Conservation (phyloP, 441 rosid species). For the Euphorbia celastroides region DNA sequence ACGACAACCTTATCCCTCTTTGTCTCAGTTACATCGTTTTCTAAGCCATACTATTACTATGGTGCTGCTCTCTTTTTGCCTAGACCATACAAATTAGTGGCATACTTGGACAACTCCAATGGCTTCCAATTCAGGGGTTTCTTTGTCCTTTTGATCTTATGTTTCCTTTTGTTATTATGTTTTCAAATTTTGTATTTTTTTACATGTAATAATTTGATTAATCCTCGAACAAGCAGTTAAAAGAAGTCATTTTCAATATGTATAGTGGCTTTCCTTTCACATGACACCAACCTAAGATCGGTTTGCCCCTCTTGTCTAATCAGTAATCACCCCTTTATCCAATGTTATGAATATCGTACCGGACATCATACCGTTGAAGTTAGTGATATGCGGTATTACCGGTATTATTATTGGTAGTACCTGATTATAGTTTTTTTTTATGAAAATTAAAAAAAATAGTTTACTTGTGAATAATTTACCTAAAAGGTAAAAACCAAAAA, state of each 20-base stretch:
- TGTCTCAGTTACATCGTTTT: slow-evolving; percentile 11
- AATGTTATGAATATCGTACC: too few species aligned
- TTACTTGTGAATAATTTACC: too few species aligned
- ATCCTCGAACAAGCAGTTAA: slow-evolving; percentile 20
- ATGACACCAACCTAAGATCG: neutral
- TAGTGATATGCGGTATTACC: too few species aligned
- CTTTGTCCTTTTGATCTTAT: slow-evolving; percentile 3
- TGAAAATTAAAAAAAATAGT: too few species aligned
- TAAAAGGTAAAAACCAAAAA: too few species aligned
- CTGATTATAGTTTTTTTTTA: too few species aligned
- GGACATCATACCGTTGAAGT: too few species aligned
- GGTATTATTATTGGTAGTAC: too few species aligned
- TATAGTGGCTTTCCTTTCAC: neutral
- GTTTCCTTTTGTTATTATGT: slow-evolving; percentile 1
- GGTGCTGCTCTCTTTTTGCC: slow-evolving; percentile 21
- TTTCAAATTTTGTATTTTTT: slow-evolving; percentile 6
- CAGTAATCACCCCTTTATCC: too few species aligned
- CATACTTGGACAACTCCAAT: slow-evolving; percentile 15
- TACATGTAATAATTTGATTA: slow-evolving; percentile 4
- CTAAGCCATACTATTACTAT: slow-evolving; percentile 16
- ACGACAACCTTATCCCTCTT: slow-evolving; percentile 1
- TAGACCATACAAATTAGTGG: slow-evolving; percentile 25
- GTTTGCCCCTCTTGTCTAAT: slow-evolving; percentile 14
- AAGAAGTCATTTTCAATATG: slow-evolving; percentile 15
- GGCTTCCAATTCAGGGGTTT: slow-evolving; percentile 19